Conservation (phyloP, 768 basidiomycete genomes). For the Lyophyllum atratum region DNA sequence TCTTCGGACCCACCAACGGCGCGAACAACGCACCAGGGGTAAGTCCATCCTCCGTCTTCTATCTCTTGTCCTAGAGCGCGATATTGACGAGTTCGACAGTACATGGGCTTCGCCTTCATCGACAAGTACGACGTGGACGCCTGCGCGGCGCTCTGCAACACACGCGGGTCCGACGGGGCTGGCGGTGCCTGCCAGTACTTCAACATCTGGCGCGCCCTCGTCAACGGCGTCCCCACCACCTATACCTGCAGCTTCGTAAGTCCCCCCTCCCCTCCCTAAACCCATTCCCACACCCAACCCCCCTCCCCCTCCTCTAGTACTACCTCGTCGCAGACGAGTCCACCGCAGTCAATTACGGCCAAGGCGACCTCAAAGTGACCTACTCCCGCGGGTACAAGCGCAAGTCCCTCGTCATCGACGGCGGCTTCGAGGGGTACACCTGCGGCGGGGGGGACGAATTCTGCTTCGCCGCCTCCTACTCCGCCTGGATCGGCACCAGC, state of each 20-base stretch:
- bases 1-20: conserved; percentile 55
- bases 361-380: too few relatives aligned
- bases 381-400: conserved; percentile 49
- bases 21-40: conserved; percentile 27
- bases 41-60: background rate
- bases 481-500: conserved; percentile 42
- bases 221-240: conserved; percentile 44
- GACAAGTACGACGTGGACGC: conserved; percentile 47
- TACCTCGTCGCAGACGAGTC: conserved; percentile 42
- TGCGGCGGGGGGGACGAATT: conserved; percentile 31
- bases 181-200: conserved; percentile 52
- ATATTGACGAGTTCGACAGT: conserved; percentile 28
- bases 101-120: conserved; percentile 55
- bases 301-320: conserved; percentile 31
- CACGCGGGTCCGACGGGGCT: conserved; percentile 37
- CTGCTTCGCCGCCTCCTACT: conserved; percentile 39
- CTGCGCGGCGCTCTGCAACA: conserved; percentile 47
- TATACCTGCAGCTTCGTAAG: conserved; percentile 53
- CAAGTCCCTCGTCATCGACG: conserved; percentile 38
- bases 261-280: background rate
- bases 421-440: conserved; percentile 44
- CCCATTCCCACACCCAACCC: background rate
- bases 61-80: too few relatives aligned
- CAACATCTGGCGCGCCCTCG: conserved; percentile 55
- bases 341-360: conserved; percentile 48